A percentile compares a stretch with the other conserved stretches of the same genome.
Conservation (phyloP, 108 stramenopile species). For the Cyclotella kingstonii region DNA sequence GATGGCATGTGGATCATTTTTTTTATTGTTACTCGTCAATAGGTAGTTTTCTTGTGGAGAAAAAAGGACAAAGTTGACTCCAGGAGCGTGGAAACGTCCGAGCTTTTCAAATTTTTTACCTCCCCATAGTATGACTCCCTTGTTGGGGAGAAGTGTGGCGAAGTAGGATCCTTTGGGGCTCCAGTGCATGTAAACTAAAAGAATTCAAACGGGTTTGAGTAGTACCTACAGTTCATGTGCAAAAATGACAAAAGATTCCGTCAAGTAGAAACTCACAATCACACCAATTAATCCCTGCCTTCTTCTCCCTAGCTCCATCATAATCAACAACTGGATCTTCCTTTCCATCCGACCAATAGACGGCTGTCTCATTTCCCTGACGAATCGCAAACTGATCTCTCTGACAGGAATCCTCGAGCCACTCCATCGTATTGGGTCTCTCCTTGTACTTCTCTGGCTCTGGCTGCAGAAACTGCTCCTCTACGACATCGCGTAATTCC, state of each 20-base stretch:
- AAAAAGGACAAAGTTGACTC: slow-evolving; percentile 80
- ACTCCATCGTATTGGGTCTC: slow-evolving; percentile 78
- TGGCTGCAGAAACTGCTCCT: slow-evolving; percentile 68
- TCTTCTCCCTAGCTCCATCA: slow-evolving; percentile 94
- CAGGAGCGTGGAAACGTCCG: slow-evolving; percentile 86
- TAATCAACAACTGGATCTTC: slow-evolving; percentile 87
- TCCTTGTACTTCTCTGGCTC: slow-evolving; percentile 83
- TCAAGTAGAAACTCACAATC: slow-evolving; percentile 57
- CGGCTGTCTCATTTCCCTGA: slow-evolving; percentile 87
- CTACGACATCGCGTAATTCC: slow-evolving; percentile 51
- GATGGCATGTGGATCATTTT: slow-evolving; percentile 76
- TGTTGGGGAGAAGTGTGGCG: slow-evolving; percentile 86
- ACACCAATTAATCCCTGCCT: slow-evolving; percentile 91
- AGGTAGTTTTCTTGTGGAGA: slow-evolving; percentile 87
- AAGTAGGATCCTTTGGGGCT: slow-evolving; percentile 91
- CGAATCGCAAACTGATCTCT: slow-evolving; percentile 94
- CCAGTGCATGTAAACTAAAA: slow-evolving; percentile 84
- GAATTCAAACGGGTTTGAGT: neutral
- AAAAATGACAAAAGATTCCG: too few relatives aligned
- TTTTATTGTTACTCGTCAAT: slow-evolving; percentile 82
- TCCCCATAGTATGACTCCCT: slow-evolving; percentile 96
- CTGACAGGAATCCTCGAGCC: slow-evolving; percentile 91
- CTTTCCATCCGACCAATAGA: slow-evolving; percentile 87
- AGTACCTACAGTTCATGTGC: too few relatives aligned
- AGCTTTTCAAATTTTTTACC: slow-evolving; percentile 86